Conservation (phyloP, 306 rosid species). For the Benincasa hispida region DNA sequence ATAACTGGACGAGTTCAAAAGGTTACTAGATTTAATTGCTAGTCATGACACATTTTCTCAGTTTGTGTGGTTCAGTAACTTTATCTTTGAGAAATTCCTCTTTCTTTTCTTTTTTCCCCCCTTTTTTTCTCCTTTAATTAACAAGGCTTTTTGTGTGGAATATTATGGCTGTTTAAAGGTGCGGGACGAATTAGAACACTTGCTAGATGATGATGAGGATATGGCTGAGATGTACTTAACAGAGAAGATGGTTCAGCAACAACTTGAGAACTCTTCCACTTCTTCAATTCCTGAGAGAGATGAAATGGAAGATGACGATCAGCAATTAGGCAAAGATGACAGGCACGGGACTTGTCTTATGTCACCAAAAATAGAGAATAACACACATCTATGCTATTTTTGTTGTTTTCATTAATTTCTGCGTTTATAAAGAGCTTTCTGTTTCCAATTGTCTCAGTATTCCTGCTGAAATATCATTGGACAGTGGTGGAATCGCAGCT, state of each 20-base stretch:
- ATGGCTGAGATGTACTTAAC: slow-evolving; percentile 99
- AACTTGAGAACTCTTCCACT: slow-evolving; percentile 48
- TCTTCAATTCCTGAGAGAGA: slow-evolving; percentile 35
- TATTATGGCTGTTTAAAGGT: slow-evolving; percentile 22
- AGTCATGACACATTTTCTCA: not conserved
- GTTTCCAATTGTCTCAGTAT: slow-evolving; percentile 19
- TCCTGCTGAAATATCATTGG: slow-evolving; percentile 46
- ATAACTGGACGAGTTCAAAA: slow-evolving; percentile 95
- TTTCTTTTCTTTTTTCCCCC: too few species aligned
- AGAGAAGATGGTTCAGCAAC: slow-evolving; percentile 51
- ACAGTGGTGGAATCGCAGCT: slow-evolving; percentile 21
- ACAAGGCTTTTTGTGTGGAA: not conserved
- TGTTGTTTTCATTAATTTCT: not conserved
- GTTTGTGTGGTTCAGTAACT: not conserved
- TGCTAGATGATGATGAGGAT: slow-evolving; percentile 89
- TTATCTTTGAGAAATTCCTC: not conserved
- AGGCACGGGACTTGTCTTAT: slow-evolving; percentile 28
- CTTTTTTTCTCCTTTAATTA: too few species aligned
- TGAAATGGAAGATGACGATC: slow-evolving; percentile 27
- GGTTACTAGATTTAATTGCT: slow-evolving; percentile 22
- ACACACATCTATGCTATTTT: not conserved
- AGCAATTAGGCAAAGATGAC: slow-evolving; percentile 24
- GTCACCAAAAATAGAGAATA: not conserved
- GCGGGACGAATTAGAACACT: slow-evolving; percentile 90
- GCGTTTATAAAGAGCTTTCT: not conserved